These are phyloP conservation scores for Saturnispora gosingensis DNA, from an alignment of 805 yeast genomes.

Conservation along the genomic window DNA sequence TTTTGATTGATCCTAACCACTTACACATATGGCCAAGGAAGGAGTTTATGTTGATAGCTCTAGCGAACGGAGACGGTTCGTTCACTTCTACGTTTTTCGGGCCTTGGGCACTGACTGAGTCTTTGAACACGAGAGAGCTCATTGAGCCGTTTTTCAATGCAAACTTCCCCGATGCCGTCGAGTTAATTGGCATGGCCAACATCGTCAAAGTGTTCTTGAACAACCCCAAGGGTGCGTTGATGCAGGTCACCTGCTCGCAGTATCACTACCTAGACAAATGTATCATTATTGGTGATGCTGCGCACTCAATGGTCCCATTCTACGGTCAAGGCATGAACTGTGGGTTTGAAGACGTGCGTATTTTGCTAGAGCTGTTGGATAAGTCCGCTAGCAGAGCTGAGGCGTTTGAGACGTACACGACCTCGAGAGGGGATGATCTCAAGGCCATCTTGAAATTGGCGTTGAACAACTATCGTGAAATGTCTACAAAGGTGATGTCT, in stretches of 20 bases:
- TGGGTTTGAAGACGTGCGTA: slow-evolving; percentile 84
- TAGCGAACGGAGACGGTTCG: slow-evolving; percentile 77
- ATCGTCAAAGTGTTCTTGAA: slow-evolving; percentile 37
- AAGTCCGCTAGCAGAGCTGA: slow-evolving; percentile 29
- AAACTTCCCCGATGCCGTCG: slow-evolving; percentile 69
- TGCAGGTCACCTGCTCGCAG: slow-evolving; percentile 62
- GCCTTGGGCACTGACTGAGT: slow-evolving; percentile 60
- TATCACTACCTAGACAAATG: slow-evolving; percentile 58
- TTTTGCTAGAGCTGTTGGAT: slow-evolving; percentile 45
- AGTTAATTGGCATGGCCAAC: slow-evolving; percentile 51
- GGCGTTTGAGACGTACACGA: slow-evolving; percentile 51
- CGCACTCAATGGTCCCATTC: slow-evolving; percentile 97
- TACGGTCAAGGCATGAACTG: slow-evolving; percentile 97
- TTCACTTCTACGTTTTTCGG: slow-evolving; percentile 87
- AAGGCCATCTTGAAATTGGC: slow-evolving; percentile 73
- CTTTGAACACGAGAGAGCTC: slow-evolving; percentile 34
- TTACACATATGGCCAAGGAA: slow-evolving; percentile 91
- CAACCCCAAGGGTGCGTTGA: slow-evolving; percentile 69
- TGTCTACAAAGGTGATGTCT: slow-evolving; percentile 73
- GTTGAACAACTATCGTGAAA: slow-evolving; percentile 71
- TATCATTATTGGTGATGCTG: slow-evolving; percentile 82
- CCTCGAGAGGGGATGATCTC: slow-evolving; percentile 52
- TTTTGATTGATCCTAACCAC: slow-evolving; percentile 59
- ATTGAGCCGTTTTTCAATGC: slow-evolving; percentile 41
- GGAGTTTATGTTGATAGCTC: slow-evolving; percentile 79